Base-by-base conservation (phyloP, 2,329 filamentous ascomycete species). In the Colletotrichum caudatum region DNA sequence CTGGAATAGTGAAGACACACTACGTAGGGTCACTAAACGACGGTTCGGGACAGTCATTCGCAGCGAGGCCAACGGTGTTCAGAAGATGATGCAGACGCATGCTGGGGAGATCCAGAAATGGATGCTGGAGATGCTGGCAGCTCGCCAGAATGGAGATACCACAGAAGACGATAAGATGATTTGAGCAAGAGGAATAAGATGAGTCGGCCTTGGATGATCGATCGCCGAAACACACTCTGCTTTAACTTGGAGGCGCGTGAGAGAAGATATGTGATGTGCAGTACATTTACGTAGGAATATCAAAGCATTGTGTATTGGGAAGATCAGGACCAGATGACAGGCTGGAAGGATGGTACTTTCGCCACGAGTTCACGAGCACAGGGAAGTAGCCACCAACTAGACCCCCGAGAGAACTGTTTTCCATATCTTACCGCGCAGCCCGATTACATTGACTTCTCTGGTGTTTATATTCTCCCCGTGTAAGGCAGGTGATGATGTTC, bases 1-100 rank as follows among this genome's bases (percentile, higher is more conserved):
- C 79, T 98, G 94, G 92, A 84, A 81, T 72, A 89, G 91, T 68
- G 85, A 86, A 41, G 89, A 91, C 5, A 83, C 90, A 26, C 85
- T 82, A 2, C 84, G 86, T 73, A 90, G 89, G 76, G 87, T 91
- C 0, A 81, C 84, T 59, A 91, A 90, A 81, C 84, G 86, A 46
- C 84, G 89, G 0, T 92, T 91, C 74, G 90, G 90, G 2, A 84
- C 83, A 1, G 89, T 91, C 1, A 81, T 87, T 35, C 84, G 83
- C 73, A 90, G 88, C 74, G 77, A 83, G 1, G 80, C 83, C 71
- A 79, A 78, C 12, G 85, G 85, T 0, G 80, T 91, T 14, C 85
- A 83, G 56, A 83, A 81, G 72, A 90, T 90, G 89, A 88, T 90
- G 85, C 81, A 82, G 56, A 80, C 80, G 63, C 89, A 91, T 75